These are phyloP conservation scores for Fusarium chuoi DNA, from an alignment of 2,329 filamentous ascomycete species.

Conservation along the genomic window DNA sequence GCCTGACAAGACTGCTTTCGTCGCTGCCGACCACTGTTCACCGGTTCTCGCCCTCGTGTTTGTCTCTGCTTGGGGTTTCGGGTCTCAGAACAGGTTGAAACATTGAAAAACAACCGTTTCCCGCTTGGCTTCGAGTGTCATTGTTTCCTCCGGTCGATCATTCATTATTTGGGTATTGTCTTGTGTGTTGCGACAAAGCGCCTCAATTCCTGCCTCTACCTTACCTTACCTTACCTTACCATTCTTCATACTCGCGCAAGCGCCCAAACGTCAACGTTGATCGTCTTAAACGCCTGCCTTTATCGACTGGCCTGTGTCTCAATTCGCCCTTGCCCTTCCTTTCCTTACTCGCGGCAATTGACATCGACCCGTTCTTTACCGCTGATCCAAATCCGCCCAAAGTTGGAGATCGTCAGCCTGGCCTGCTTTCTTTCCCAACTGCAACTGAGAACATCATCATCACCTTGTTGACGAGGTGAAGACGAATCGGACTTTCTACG, in stretches of 20 bases:
- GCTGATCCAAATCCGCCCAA: constrained; percentile 27
- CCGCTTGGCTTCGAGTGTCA: not conserved
- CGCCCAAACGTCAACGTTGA: constrained; percentile 33
- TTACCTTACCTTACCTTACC: not conserved
- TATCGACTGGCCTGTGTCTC: not conserved
- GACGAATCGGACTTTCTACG: constrained; percentile 5
- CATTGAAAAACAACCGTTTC: constrained; percentile 32
- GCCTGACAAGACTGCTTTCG: constrained; percentile 8
- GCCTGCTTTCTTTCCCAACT: constrained; percentile 21
- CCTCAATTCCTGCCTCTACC: constrained; percentile 14
- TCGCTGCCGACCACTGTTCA: constrained; percentile 21
- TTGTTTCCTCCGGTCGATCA: constrained; percentile 29
- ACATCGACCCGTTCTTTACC: constrained; percentile 19
- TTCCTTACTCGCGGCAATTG: constrained; percentile 17
- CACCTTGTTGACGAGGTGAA: constrained; percentile 37
- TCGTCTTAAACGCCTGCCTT: constrained; percentile 27
- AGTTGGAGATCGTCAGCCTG: constrained; percentile 28
- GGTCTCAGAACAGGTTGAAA: constrained; percentile 27
- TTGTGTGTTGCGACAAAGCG: constrained; percentile 27
- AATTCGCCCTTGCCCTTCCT: constrained; percentile 16
- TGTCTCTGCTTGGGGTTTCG: constrained; percentile 18
- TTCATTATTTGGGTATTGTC: not conserved
- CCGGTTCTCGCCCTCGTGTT: constrained; percentile 7
- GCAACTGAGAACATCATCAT: constrained; percentile 23
- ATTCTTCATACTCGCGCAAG: constrained; percentile 13